These are phyloP conservation scores for Papiliotrema flavescens DNA, from an alignment of 1,284 basidiomycete genomes.

Conservation along the genomic window DNA sequence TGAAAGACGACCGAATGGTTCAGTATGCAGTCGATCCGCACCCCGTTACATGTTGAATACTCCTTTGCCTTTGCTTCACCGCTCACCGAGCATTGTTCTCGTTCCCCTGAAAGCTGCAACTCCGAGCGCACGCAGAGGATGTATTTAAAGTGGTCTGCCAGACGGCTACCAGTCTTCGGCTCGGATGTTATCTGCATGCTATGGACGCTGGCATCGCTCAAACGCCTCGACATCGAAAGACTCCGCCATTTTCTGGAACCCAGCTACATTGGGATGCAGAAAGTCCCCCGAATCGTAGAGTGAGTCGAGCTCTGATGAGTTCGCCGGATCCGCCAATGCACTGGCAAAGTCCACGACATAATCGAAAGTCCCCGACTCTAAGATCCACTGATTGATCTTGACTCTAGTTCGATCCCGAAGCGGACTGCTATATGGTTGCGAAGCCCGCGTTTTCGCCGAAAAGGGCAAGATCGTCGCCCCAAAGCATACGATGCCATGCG, in stretches of 20 bases:
- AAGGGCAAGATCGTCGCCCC: conserved; percentile 57
- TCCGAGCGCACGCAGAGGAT: too few relatives aligned
- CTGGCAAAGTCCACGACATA: conserved; percentile 55
- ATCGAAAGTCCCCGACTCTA: conserved; percentile 52
- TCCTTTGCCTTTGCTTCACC: too few relatives aligned
- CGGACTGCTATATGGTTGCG: conserved; percentile 39
- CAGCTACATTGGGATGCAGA: conserved; percentile 54
- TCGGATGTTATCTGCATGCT: too few relatives aligned
- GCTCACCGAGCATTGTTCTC: too few relatives aligned
- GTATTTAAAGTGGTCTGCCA: too few relatives aligned
- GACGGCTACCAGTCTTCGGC: too few relatives aligned
- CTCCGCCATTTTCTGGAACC: conserved; percentile 52
- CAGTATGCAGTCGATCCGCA: too few relatives aligned
- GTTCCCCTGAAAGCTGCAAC: too few relatives aligned
- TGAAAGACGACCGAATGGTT: too few relatives aligned
- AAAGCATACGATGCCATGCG: conserved; percentile 52
- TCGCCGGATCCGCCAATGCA: conserved; percentile 49
- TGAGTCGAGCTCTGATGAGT: conserved; percentile 47
- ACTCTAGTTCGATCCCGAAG: conserved; percentile 51
- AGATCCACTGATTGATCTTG: conserved; percentile 52
- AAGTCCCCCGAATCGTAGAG: conserved; percentile 53
- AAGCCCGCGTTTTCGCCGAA: conserved; percentile 44
- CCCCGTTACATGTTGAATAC: too few relatives aligned
- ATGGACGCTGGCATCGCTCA: too few relatives aligned
- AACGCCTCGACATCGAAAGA: conserved; percentile 15